Evolutionary conservation across 2,329 filamentous ascomycete species (phyloP), one percentile per base, ranked within the genome.

Genomic region (Chrysosporium keratinophilum): DNA sequence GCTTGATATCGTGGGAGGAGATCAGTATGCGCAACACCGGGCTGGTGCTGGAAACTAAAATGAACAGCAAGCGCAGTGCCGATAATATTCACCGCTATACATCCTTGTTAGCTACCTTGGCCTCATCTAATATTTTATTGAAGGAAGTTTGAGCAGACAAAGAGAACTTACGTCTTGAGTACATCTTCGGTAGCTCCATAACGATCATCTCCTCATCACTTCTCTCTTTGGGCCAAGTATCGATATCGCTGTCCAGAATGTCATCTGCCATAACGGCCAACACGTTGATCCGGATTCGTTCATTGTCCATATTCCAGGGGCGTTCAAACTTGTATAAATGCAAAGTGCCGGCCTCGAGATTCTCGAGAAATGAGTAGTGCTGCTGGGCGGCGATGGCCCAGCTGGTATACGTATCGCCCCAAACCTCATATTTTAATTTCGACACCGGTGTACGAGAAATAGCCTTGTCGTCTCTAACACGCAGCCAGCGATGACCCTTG

Each of bases 401-500:
- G 28, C 48, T 51, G n/a, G 14, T 19, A 28, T 51, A 51, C 15
- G 48, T 51, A 35, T 51, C 23, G 17, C 39, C 37, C 46, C 37
- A 43, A 17, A 51, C 39, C 33, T 51, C 48, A 19, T 51, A 51
- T 11, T 49, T 49, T 12, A 49, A 10, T 6, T 49, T 49, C 28
- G 46, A 28, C 6, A 49, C 46, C 11, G 46, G 46, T 40, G 46
- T 49, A 35, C 17, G 35, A 7, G 34, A n/a, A 31, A 49, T 2
- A 17, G 46, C 46, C n/a, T 39, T 40, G 46, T 49, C 34, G 35
- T 49, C 46, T n/a, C 39, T 31, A 14, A 49, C 34, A 3, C 46
- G 46, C 3, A 49, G 46, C 46, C 46, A 49, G 34, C 46, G 54
- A 48, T 55, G 54, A 15, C 42, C 54, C 9, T 48, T 52, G 14